Percentiles rank a stretch among this genome's conserved stretches.
phyloP scores from a whole-genome alignment of 768 basidiomycete genomes.

The Mycena olivaceomarginata region DNA sequence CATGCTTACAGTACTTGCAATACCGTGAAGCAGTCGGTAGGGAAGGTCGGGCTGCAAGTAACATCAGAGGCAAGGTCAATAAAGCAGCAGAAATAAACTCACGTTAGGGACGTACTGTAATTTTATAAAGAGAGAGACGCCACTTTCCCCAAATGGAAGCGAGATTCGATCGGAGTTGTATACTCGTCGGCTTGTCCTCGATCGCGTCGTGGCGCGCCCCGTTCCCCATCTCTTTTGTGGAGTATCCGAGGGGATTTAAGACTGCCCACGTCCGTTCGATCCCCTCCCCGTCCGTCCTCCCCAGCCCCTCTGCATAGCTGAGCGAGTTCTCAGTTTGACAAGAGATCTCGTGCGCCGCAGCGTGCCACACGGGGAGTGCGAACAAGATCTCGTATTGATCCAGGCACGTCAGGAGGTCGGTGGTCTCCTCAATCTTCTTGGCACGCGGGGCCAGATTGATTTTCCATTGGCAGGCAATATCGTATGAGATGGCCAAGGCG shows the following conservation, averaged over 20 bases:
- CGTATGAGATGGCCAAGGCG: slow-evolving; percentile 41
- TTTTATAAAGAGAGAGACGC: too few relatives aligned
- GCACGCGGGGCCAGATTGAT: slow-evolving; percentile 2
- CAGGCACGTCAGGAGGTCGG: not conserved
- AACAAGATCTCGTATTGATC: not conserved
- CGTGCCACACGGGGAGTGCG: slow-evolving; percentile 45
- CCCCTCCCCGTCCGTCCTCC: slow-evolving; percentile 57
- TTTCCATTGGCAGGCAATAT: slow-evolving; percentile 52
- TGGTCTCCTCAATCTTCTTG: not conserved
- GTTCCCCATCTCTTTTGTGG: slow-evolving; percentile 56
- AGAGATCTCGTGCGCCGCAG: slow-evolving; percentile 37
- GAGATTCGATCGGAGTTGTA: too few relatives aligned
- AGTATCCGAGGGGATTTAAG: slow-evolving; percentile 43
- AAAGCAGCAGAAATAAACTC: too few relatives aligned
- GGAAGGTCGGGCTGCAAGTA: too few relatives aligned
- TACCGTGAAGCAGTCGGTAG: too few relatives aligned
- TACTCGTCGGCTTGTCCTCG: slow-evolving; percentile 46
- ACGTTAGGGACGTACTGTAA: too few relatives aligned
- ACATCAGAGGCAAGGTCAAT: too few relatives aligned
- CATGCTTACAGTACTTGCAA: too few relatives aligned
- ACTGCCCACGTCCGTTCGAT: slow-evolving; percentile 55
- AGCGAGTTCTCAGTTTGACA: slow-evolving; percentile 44
- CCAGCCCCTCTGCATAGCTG: slow-evolving; percentile 40
- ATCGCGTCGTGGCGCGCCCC: slow-evolving; percentile 48
- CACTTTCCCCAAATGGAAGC: too few relatives aligned